These are phyloP conservation scores for Pleurotus tuber-regium DNA, from an alignment of 768 basidiomycete genomes.

Conservation along the genomic window DNA sequence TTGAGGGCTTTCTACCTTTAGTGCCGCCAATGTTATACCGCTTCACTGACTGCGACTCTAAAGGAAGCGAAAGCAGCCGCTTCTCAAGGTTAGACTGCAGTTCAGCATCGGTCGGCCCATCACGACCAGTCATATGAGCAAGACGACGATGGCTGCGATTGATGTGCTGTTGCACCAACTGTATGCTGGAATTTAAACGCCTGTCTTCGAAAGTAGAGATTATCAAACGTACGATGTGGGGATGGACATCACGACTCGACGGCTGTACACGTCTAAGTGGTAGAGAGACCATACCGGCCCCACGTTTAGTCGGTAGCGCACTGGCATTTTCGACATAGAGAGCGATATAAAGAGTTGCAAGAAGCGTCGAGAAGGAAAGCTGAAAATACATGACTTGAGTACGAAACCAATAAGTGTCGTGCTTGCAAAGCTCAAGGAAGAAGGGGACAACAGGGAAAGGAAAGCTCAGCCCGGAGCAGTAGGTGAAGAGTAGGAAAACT, in stretches of 20 bases:
- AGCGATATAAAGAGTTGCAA: conserved; percentile 32
- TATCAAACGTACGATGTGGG: conserved; percentile 13
- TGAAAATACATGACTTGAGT: conserved; percentile 38
- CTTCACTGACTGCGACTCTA: conserved; percentile 32
- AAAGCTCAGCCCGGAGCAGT: conserved; percentile 10
- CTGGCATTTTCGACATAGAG: conserved; percentile 18
- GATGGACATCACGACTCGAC: conserved; percentile 14
- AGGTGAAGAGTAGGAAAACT: background rate
- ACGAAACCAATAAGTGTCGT: background rate
- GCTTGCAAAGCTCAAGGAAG: background rate
- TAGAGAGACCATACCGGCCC: conserved; percentile 14
- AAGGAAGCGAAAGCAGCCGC: conserved; percentile 37
- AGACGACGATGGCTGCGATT: conserved; percentile 64
- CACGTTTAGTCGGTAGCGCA: conserved; percentile 26
- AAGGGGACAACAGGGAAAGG: background rate
- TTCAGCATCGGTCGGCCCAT: conserved; percentile 43
- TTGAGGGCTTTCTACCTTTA: background rate
- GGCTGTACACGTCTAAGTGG: conserved; percentile 15
- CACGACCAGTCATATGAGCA: conserved; percentile 65
- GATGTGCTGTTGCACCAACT: conserved; percentile 70
- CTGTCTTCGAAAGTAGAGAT: background rate
- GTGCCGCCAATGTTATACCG: conserved; percentile 32
- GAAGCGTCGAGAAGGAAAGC: conserved; percentile 33
- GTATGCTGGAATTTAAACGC: background rate
- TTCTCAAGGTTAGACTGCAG: conserved; percentile 47